Evolutionary conservation across 129 eudicot species (phyloP).

Genomic region (Smallanthus sonchifolius): DNA sequence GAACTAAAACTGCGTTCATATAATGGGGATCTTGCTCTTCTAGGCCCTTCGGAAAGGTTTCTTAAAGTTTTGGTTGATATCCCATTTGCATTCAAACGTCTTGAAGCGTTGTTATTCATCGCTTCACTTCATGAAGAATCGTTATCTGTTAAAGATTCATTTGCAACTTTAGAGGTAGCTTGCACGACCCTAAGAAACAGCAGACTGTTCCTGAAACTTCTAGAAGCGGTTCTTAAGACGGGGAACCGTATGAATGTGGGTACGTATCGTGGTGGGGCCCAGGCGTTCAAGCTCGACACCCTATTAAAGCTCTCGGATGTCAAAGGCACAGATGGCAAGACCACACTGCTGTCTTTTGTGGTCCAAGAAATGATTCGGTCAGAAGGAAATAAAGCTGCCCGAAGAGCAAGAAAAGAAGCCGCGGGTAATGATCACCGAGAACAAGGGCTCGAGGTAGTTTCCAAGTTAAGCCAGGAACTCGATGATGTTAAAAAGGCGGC

Average conservation of each 20-base stretch:
- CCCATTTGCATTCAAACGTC: slow-evolving; percentile 40
- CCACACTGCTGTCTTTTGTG: slow-evolving; percentile 81
- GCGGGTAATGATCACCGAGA: slow-evolving; percentile 35
- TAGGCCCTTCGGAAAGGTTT: slow-evolving; percentile 36
- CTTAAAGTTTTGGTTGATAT: slow-evolving; percentile 37
- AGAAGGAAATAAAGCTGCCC: slow-evolving; percentile 69
- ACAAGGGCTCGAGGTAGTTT: slow-evolving; percentile 68
- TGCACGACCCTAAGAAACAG: slow-evolving; percentile 65
- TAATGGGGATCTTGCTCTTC: slow-evolving; percentile 50
- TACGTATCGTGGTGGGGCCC: slow-evolving; percentile 89
- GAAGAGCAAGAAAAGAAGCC: slow-evolving; percentile 34
- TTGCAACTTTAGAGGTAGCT: slow-evolving; percentile 43
- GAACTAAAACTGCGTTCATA: slow-evolving; percentile 66
- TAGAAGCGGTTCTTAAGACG: slow-evolving; percentile 93
- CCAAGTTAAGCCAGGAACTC: slow-evolving; percentile 59
- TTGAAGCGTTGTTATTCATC: slow-evolving; percentile 31
- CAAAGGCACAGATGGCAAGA: slow-evolving; percentile 85
- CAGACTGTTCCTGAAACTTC: slow-evolving; percentile 74
- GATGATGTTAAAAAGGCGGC: slow-evolving; percentile 75
- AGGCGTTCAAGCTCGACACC: slow-evolving; percentile 89
- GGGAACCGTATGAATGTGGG: slow-evolving; percentile 96
- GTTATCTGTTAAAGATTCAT: slow-evolving; percentile 33
- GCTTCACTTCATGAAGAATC: slow-evolving; percentile 47
- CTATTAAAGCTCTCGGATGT: slow-evolving; percentile 79
- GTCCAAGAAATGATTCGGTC: slow-evolving; percentile 79